A percentile compares a stretch with the other conserved stretches of the same genome.
These are phyloP conservation scores for Cladosporium phlei DNA, from an alignment of 2,329 filamentous ascomycete species.

Conservation along the genomic window DNA sequence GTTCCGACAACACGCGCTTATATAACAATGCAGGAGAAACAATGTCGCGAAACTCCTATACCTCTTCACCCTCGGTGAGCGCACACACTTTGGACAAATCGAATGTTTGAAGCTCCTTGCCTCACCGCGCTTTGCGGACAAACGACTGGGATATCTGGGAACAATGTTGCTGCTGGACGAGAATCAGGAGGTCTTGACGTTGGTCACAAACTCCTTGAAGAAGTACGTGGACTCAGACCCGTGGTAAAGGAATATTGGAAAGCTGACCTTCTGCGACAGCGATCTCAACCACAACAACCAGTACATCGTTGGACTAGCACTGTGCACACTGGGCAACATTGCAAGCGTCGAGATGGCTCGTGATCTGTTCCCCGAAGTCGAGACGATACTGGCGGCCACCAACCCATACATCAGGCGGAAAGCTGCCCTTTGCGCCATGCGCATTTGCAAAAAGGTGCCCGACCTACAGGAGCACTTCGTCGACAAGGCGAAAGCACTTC, in stretches of 20 bases:
- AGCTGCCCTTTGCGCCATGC: constrained; percentile 97
- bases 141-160: constrained; percentile 88
- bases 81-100: constrained; percentile 98
- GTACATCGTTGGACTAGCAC: constrained; percentile 92
- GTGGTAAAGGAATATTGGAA: not conserved
- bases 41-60: constrained; percentile 98
- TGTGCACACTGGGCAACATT: constrained; percentile 96
- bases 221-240: constrained; percentile 58
- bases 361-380: constrained; percentile 94
- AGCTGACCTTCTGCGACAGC: constrained; percentile 48
- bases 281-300: constrained; percentile 96
- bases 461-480: constrained; percentile 96
- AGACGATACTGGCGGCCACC: constrained; percentile 81
- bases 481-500: constrained; percentile 81
- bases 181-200: constrained; percentile 94
- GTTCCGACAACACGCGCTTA: constrained; percentile 8
- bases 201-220: constrained; percentile 96
- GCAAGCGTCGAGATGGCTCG: constrained; percentile 97
- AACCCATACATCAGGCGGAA: constrained; percentile 99
- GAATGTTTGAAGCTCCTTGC: constrained; percentile 97
- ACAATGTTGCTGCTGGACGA: constrained; percentile 95
- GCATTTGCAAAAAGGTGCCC: constrained; percentile 95
- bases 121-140: constrained; percentile 95
- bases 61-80: constrained; percentile 93
- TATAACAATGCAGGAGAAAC: constrained; percentile 64